phyloP scores from a whole-genome alignment of 1,139 yeast genomes.

The Blastobotrys indianensis region DNA sequence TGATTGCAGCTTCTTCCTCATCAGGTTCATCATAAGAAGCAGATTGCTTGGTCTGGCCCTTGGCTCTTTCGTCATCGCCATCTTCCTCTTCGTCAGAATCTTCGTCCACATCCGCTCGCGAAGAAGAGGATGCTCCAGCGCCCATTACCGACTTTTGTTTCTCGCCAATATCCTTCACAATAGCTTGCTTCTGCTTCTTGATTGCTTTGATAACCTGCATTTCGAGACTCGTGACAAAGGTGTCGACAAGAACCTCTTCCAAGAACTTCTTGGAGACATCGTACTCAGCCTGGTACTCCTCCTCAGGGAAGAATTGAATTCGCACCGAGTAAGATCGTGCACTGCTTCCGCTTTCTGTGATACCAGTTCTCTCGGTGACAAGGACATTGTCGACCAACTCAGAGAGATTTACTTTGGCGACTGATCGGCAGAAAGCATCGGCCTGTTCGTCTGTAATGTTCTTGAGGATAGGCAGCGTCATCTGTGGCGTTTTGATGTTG shows the following conservation, averaged over 20 bases:
- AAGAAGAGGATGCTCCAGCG: constrained; percentile 17
- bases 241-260: constrained; percentile 58
- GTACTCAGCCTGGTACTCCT: constrained; percentile 81
- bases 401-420: constrained; percentile 77
- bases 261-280: constrained; percentile 78
- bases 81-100: constrained; percentile 45
- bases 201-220: constrained; percentile 70
- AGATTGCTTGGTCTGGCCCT: constrained; percentile 67
- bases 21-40: constrained; percentile 94
- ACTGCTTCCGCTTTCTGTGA: constrained; percentile 45
- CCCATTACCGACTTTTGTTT: constrained; percentile 38
- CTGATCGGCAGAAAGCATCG: constrained; percentile 86
- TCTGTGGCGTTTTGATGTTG: constrained; percentile 93
- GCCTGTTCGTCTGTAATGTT: constrained; percentile 84
- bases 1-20: constrained; percentile 83
- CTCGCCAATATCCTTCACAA: constrained; percentile 61
- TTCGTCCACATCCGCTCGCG: constrained; percentile 18
- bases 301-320: constrained; percentile 66
- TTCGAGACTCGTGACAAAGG: constrained; percentile 69
- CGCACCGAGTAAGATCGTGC: constrained; percentile 71
- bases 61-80: constrained; percentile 62
- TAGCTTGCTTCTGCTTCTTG: constrained; percentile 63
- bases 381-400: constrained; percentile 81
- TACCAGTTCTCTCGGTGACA: constrained; percentile 78
- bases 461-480: constrained; percentile 79